Evolutionary conservation across 176 grass and related monocot genomes (phyloP), one percentile per base, ranked within the genome.

Genomic region (Tuctoria greenei): DNA sequence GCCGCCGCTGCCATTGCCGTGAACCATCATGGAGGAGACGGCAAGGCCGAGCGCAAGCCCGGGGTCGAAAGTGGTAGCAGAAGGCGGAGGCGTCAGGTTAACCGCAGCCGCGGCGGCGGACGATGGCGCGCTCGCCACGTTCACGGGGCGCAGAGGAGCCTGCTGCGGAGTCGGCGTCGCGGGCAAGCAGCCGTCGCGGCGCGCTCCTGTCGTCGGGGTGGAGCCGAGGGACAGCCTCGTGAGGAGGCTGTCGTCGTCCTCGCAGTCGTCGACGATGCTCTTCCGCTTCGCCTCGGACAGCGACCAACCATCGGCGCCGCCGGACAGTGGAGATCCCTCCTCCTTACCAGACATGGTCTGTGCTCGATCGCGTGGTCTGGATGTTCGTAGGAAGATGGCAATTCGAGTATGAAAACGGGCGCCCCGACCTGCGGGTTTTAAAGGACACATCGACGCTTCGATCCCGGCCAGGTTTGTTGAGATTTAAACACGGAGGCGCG

Each of bases 211-310:
- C 14, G 43, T 0, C 73, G 42, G 70, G 82, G 77, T 24, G 34
- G 36, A 18, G 5, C 66, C 82, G 14, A 84, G 74, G 14, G 82
- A 84, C 14, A 84, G 75, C 1, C n/a, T n/a, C n/a, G 10, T 10
- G 67, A 13, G 4, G 6, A 17, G 46, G 37, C 12, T 18, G 18
- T 20, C 52, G 38, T 25, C 49, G 17, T 16, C 39, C 14, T 13
- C 41, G 51, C 1, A 13, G 1, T 20, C 50, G 17, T 2, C 17
- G 5, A 5, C 0, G n/a, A 0, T 6, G 14, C 13, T 47, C 34
- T n/a, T 51, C 31, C 54, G 10, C 20, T 5, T 49, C 71, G 25
- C 16, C 17, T 66, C 72, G 0, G 23, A 49, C 46, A 6, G 9
- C 36, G 10, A 54, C 20, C 50, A 52, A 2, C 17, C 49, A 52